Base-by-base conservation (phyloP, 495 filamentous ascomycete genomes). In the Collariella sp. region DNA sequence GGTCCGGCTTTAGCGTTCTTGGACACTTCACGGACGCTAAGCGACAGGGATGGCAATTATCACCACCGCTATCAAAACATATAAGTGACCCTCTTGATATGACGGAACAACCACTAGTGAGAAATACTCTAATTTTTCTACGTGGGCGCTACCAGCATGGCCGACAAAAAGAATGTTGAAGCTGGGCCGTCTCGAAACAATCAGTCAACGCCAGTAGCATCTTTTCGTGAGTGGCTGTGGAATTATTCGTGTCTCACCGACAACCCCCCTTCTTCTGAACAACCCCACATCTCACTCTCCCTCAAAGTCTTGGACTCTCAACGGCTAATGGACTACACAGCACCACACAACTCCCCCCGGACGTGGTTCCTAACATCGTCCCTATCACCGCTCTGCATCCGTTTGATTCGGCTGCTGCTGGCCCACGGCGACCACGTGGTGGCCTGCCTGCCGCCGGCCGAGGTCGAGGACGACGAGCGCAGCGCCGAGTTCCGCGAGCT, bases 301-400 rank as follows among this genome's bases (percentile, higher is more conserved):
- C n/a, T n/a, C n/a, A n/a, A n/a, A n/a, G n/a, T n/a, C n/a, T n/a
- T n/a, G n/a, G n/a, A 29, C 46, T 19, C 50, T 34, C 19, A 54
- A 52, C n/a, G 44, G 60, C 67, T 73, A 65, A 75, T 70, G 65
- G 68, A 64, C 61, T 59, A 62, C 57, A 60, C 66, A 77, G 75
- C 75, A 52, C 76, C 76, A 23, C 78, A 81, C 61, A 81, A 81
- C 61, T 81, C 78, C 36, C 77, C 78, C 52, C 69, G 78, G 54
- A 85, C 88, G 67, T 97, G 93, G 91, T 84, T 96, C 63, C 76
- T 97, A 53, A 95, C 90, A 23, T 84, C 86, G 43, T 84, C 86
- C 18, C 76, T 88, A 57, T 86, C 87, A 46, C 89, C 91, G n/a
- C 79, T 95, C 61, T 83, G 78, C 35, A 72, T 84, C 45, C 76